Evolutionary conservation across 352 stramenopile species (phyloP), one percentile per base, ranked within the genome.

Genomic region (Phytopythium cucurbitacearum): DNA sequence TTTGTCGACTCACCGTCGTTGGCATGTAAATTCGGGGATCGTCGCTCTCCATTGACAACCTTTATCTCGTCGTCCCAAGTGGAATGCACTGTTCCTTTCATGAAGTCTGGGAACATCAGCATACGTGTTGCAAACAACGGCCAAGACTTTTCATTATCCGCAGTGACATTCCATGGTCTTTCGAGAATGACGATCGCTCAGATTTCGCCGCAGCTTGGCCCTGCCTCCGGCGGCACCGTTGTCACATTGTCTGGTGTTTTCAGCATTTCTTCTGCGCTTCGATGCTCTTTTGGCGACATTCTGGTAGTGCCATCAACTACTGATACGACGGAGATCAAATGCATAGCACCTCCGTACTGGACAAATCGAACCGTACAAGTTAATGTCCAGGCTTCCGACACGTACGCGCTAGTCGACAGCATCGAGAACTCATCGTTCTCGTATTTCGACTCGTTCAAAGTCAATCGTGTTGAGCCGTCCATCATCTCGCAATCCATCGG

Each of bases 51-150:
- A 0, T 65, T 55, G 5, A 43, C 46, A 7, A 65, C 59, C 13
- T 89, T 82, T 36, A 37, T 89, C 41, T 86, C 80, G 0, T 40
- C 65, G 32, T 64, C 43, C 1, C 32, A 65, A 55, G 59, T 91
- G 10, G 77, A 89, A 15, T 91, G 80, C 16, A 45, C 69, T 0
- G 63, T 87, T 11, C 80, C 80, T 28, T 82, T 74, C 40, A 74
- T 70, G 35, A 51, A 54, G 1, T 40, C 75, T 3, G 80, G 80
- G 13, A 41, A 34, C 6, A 81, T 77, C 36, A 47, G 40, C 9
- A 57, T 91, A 8, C 64, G 56, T 21, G 48, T 89, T 16, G 67
- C 80, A 0, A 88, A 86, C 52, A 89, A 91, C 37, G 77, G 80
- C 4, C 28, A 69, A 3, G 75, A 91, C 34, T 89, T 77, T 47